phyloP scores from a whole-genome alignment of 2,329 filamentous ascomycete genomes.

The Aspergillus sp. region DNA sequence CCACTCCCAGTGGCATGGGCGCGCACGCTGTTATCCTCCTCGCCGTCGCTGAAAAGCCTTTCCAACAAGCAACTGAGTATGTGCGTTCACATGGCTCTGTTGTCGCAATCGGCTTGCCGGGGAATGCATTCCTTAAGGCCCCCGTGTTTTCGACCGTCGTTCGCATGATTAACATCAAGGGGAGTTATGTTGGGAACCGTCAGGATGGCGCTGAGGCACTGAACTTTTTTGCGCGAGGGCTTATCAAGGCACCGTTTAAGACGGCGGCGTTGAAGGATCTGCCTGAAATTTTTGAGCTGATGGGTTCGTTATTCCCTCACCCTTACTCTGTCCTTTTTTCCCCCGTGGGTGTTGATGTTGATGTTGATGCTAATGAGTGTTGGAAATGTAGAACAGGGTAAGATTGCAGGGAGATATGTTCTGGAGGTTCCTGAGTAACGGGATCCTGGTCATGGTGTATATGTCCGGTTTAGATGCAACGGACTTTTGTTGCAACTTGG shows the following conservation, averaged over 20 bases:
- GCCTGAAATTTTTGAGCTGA: slow-evolving; percentile 74
- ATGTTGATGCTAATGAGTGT: not conserved
- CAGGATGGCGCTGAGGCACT: slow-evolving; percentile 84
- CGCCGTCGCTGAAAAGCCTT: slow-evolving; percentile 85
- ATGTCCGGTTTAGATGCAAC: not conserved
- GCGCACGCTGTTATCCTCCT: slow-evolving; percentile 86
- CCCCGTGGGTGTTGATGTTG: not conserved
- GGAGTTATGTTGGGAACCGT: slow-evolving; percentile 90
- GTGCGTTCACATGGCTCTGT: slow-evolving; percentile 79
- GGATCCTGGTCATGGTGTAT: not conserved
- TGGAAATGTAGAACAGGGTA: not conserved
- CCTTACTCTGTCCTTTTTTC: not conserved
- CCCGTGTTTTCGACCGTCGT: slow-evolving; percentile 88
- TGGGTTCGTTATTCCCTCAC: slow-evolving; percentile 44
- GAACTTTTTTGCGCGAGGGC: slow-evolving; percentile 80
- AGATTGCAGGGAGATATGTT: not conserved
- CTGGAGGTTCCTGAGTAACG: not conserved
- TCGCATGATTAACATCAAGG: slow-evolving; percentile 88
- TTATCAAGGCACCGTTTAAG: slow-evolving; percentile 89
- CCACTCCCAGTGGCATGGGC: slow-evolving; percentile 76
- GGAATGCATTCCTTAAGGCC: slow-evolving; percentile 74
- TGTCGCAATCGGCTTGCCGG: slow-evolving; percentile 85
- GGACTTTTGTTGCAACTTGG: too few relatives aligned
- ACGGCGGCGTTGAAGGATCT: slow-evolving; percentile 77
- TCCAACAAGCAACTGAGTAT: slow-evolving; percentile 90